Conservation (phyloP, 768 basidiomycete species). For the Cystofilobasidium macerans region DNA sequence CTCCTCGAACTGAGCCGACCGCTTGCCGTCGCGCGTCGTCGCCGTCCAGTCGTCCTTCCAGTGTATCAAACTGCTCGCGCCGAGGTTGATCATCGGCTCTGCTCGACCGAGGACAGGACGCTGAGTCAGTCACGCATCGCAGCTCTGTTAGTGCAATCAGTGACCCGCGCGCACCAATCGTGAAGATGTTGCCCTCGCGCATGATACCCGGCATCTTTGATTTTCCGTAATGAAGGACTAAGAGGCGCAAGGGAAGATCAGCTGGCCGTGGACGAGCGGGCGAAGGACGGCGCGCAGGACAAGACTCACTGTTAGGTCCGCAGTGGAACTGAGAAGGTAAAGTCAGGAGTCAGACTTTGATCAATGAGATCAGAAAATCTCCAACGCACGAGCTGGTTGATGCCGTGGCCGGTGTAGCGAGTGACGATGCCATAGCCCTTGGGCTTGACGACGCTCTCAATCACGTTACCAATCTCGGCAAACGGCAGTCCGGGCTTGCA, state of each 20-base stretch:
- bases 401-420: slow-evolving; percentile 82
- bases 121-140: not conserved
- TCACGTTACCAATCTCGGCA: slow-evolving; percentile 44
- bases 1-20: slow-evolving; percentile 94
- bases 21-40: slow-evolving; percentile 75
- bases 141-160: not conserved
- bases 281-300: not conserved
- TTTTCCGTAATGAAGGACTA: slow-evolving; percentile 80
- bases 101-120: not conserved
- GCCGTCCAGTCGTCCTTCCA: slow-evolving; percentile 96
- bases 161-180: slow-evolving; percentile 54
- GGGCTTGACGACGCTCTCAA: slow-evolving; percentile 68
- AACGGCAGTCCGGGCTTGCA: slow-evolving; percentile 90
- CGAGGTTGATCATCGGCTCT: slow-evolving; percentile 80
- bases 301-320: slow-evolving; percentile 51
- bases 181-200: slow-evolving; percentile 58
- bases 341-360: no score
- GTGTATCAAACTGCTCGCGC: slow-evolving; percentile 42
- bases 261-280: no score
- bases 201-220: slow-evolving; percentile 86
- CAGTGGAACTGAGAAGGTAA: slow-evolving; percentile 53
- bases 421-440: slow-evolving; percentile 83
- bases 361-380: not conserved
- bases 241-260: not conserved
- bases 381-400: slow-evolving; percentile 48